These are phyloP conservation scores for Fragilariopsis cylindrus DNA, from an alignment of 108 stramenopile species.

Conservation along the genomic window DNA sequence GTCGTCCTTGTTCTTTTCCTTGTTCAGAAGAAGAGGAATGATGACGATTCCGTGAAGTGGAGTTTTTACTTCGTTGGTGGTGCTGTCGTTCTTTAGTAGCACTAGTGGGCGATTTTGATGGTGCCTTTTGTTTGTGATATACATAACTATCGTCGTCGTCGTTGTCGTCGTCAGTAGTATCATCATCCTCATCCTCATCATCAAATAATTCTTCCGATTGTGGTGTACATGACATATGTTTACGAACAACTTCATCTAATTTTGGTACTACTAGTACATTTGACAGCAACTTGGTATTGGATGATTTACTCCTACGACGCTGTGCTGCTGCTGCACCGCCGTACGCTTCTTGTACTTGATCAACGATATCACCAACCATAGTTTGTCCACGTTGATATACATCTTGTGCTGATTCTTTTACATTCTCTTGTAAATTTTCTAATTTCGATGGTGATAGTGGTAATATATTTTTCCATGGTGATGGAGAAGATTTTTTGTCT, in stretches of 20 bases:
- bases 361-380: conserved; percentile 6
- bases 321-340: too few relatives aligned
- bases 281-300: not conserved
- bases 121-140: not conserved
- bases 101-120: too few relatives aligned
- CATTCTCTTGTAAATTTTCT: not conserved
- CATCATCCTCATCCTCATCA: not conserved
- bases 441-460: not conserved
- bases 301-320: too few relatives aligned
- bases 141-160: not conserved
- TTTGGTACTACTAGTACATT: not conserved
- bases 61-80: too few relatives aligned
- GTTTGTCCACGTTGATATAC: conserved; percentile 8
- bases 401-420: conserved; percentile 9
- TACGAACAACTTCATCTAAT: conserved; percentile 1
- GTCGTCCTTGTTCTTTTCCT: too few relatives aligned
- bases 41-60: too few relatives aligned
- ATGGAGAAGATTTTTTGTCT: not conserved
- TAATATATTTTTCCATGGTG: not conserved
- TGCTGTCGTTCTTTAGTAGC: too few relatives aligned
- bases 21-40: too few relatives aligned
- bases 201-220: not conserved
- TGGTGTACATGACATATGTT: conserved; percentile 1
- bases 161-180: not conserved
- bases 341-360: conserved; percentile 6